A percentile compares a stretch with the other conserved stretches of the same genome.
phyloP scores from a whole-genome alignment of 176 grass and related monocot species.

The Leersia perrieri region DNA sequence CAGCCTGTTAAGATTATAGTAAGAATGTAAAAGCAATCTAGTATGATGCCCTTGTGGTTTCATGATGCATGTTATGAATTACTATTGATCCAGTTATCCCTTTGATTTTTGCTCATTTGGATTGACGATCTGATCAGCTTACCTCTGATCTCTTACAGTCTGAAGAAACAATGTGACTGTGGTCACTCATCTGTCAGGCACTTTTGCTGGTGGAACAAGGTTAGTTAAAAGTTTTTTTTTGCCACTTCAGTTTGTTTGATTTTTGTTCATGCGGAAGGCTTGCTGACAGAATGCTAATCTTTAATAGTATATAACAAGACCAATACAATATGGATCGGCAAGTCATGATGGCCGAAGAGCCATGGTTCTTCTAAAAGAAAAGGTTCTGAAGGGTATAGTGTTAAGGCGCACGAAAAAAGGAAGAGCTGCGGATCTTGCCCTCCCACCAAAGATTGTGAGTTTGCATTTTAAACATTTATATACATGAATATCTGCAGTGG shows the following conservation, averaged over 20 bases:
- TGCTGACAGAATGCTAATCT: conserved; percentile 29
- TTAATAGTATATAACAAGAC: conserved; percentile 67
- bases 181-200: conserved; percentile 85
- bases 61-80: conserved; percentile 2
- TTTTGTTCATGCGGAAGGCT: neutral
- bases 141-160: conserved; percentile 41
- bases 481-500: neutral
- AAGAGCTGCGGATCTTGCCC: conserved; percentile 85
- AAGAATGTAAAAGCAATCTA: neutral
- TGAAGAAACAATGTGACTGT: conserved; percentile 68
- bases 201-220: conserved; percentile 99
- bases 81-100: neutral
- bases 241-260: neutral
- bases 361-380: conserved; percentile 80
- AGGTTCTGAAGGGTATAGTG: conserved; percentile 84
- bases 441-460: conserved; percentile 89
- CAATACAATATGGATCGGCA: conserved; percentile 53
- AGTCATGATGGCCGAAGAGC: conserved; percentile 41
- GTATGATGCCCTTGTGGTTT: neutral
- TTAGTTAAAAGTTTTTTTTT: conserved; percentile 32
- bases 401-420: conserved; percentile 91
- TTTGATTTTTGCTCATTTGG: conserved; percentile 11
- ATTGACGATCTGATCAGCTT: conserved; percentile 24
- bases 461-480: neutral
- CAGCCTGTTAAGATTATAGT: neutral